Percentiles rank a stretch among this genome's conserved stretches.
Conservation (phyloP, 2,329 filamentous ascomycete genomes). For the Ophiostoma ulmi region DNA sequence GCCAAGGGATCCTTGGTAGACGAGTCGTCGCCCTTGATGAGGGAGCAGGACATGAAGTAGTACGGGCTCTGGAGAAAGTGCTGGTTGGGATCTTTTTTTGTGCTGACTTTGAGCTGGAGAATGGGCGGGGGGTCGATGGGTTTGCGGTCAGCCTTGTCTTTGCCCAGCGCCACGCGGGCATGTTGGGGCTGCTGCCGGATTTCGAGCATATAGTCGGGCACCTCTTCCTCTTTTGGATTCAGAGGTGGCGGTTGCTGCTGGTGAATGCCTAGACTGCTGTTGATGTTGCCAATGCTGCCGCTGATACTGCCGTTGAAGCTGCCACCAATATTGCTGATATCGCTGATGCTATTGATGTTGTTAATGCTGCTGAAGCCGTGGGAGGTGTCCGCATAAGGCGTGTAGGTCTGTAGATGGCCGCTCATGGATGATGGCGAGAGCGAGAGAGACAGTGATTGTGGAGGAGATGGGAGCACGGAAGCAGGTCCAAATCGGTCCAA, state of each 20-base stretch:
- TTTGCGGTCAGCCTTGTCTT: conserved; percentile 77
- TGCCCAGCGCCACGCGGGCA: conserved; percentile 63
- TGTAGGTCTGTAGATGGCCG: conserved; percentile 24
- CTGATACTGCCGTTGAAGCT: not conserved
- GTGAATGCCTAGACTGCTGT: conserved; percentile 7
- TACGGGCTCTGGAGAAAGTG: conserved; percentile 53
- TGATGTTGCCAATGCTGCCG: not conserved
- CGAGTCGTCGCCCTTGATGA: conserved; percentile 41
- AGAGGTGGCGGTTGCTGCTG: not conserved
- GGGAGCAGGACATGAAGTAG: conserved; percentile 44
- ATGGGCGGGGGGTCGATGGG: conserved; percentile 85
- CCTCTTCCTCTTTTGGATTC: conserved; percentile 22
- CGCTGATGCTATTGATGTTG: not conserved
- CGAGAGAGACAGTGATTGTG: not conserved
- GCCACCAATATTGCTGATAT: not conserved
- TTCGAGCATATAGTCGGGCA: conserved; percentile 32
- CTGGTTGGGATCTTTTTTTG: conserved; percentile 43
- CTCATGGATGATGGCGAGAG: conserved; percentile 25
- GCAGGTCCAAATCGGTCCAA: conserved; percentile 15
- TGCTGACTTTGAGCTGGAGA: conserved; percentile 59
- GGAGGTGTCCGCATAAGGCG: conserved; percentile 25
- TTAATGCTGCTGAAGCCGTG: not conserved
- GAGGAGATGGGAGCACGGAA: conserved; percentile 9
- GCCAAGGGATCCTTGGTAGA: conserved; percentile 38
- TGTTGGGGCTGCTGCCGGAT: conserved; percentile 63